Evolutionary conservation across 2,329 filamentous ascomycete species (phyloP), one percentile per base, ranked within the genome.

Genomic region (Catunica adiposa): DNA sequence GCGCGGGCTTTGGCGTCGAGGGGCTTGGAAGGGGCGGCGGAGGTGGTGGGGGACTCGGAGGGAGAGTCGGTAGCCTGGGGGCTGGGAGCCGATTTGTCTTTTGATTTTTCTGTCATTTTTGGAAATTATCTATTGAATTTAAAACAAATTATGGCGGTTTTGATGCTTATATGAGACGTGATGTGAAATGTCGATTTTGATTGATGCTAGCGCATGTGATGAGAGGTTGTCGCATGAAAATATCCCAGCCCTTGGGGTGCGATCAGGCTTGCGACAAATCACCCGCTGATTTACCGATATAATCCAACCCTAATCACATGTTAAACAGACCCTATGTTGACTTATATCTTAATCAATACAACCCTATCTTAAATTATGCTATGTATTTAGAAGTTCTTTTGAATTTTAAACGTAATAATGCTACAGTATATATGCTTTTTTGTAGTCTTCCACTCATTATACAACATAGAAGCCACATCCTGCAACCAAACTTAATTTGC

Each of bases 1-100:
- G 77, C 71, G 62, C 77, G 76, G 26, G 66, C 62, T 17, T 68
- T 63, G n/a, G 70, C 67, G 26, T 57, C 22, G 17, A 57, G 55
- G 26, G 61, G 31, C 34, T 44, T 55, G 15, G 60, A 51, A 37
- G 62, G 42, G 38, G 59, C 37, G 38, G 54, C 15, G 22, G 48
- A 17, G 37, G 42, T 17, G 34, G 44, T 11, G 55, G 34, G 20
- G 58, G 51, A 42, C 55, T 57, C 34, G 25, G 31, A 38, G 6
- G 57, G 47, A 22, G 58, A 48, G 7, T 58, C 47, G 34, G 59
- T 38, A 17, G 59, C 23, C 15, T 58, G n/a, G 17, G 42, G 40
- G 23, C 40, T 54, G 11, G 8, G 25, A 31, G 40, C 37, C 14
- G 37, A n/a, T 6, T 44, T n/a, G 3, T 22, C 17, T 20, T 53